phyloP scores from a whole-genome alignment of 148 eudicot genomes.

The Vaccinium darrowii region DNA sequence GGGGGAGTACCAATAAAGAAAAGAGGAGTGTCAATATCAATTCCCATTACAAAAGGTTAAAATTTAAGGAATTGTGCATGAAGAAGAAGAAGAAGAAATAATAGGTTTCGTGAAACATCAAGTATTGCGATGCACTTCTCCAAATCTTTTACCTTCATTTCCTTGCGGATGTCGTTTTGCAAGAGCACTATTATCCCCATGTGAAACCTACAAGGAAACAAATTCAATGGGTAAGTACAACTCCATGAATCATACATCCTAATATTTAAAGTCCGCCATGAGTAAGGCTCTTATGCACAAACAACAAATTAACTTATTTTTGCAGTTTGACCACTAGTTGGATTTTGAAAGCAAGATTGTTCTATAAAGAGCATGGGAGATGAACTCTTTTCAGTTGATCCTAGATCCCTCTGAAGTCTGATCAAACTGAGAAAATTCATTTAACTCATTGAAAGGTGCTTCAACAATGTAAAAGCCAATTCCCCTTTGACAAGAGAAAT shows the following conservation, averaged over 20 bases:
- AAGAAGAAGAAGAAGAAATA: too few relatives aligned
- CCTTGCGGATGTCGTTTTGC: constrained; percentile 90
- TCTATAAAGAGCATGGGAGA: background rate
- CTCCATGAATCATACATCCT: too few relatives aligned
- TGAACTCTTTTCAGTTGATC: background rate
- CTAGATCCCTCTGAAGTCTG: background rate
- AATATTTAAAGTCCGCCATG: too few relatives aligned
- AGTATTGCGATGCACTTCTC: background rate
- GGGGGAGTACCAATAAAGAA: too few relatives aligned
- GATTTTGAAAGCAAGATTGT: background rate
- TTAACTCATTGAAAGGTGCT: background rate
- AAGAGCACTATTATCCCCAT: constrained; percentile 89
- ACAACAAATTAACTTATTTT: background rate
- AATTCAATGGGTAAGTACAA: background rate
- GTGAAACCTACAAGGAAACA: constrained; percentile 53
- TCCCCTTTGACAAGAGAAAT: background rate
- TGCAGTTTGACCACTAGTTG: background rate
- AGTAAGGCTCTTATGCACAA: background rate
- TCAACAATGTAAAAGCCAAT: background rate
- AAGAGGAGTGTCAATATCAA: too few relatives aligned
- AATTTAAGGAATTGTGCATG: too few relatives aligned
- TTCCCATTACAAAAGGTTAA: too few relatives aligned
- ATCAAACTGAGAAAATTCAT: background rate
- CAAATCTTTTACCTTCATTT: constrained; percentile 62
- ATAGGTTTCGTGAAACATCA: background rate